These are phyloP conservation scores for Neltuma alba DNA, from an alignment of 306 rosid species.

Conservation along the genomic window DNA sequence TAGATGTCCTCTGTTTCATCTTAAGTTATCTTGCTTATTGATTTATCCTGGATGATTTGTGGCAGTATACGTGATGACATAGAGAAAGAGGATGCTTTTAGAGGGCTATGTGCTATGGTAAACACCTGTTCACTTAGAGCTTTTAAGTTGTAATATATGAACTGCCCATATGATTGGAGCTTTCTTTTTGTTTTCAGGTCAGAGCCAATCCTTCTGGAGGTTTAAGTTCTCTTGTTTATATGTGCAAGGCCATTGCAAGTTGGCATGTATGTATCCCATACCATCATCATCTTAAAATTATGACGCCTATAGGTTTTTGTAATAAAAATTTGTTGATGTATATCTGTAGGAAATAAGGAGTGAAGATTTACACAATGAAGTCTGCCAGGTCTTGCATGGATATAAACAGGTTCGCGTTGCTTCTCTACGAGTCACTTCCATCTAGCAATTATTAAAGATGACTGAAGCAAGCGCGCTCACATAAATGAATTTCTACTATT, in stretches of 20 bases:
- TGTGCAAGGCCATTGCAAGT: slow-evolving; percentile 98
- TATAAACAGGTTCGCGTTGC: slow-evolving; percentile 82
- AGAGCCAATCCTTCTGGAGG: slow-evolving; percentile 95
- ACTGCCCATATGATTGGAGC: slow-evolving; percentile 16
- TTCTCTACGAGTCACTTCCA: slow-evolving; percentile 26
- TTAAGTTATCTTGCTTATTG: slow-evolving; percentile 24
- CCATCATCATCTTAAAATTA: slow-evolving; percentile 11
- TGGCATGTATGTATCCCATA: slow-evolving; percentile 82
- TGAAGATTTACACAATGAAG: slow-evolving; percentile 86
- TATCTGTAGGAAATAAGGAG: slow-evolving; percentile 84
- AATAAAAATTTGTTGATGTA: slow-evolving; percentile 27
- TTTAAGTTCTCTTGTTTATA: slow-evolving; percentile 67
- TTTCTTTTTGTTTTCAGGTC: slow-evolving; percentile 62
- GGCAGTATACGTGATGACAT: slow-evolving; percentile 94
- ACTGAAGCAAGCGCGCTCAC: neutral
- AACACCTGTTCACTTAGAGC: slow-evolving; percentile 28
- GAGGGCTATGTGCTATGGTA: slow-evolving; percentile 98
- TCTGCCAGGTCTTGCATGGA: slow-evolving; percentile 94
- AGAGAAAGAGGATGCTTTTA: slow-evolving; percentile 98
- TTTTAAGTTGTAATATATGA: neutral
- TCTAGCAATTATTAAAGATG: neutral
- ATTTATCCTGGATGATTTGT: slow-evolving; percentile 39
- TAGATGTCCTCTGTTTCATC: slow-evolving; percentile 7
- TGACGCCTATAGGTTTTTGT: slow-evolving; percentile 17
- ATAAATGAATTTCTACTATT: neutral